Evolutionary conservation across 2,329 filamentous ascomycete genomes (phyloP).

Genomic region (Passalora sequoiae): DNA sequence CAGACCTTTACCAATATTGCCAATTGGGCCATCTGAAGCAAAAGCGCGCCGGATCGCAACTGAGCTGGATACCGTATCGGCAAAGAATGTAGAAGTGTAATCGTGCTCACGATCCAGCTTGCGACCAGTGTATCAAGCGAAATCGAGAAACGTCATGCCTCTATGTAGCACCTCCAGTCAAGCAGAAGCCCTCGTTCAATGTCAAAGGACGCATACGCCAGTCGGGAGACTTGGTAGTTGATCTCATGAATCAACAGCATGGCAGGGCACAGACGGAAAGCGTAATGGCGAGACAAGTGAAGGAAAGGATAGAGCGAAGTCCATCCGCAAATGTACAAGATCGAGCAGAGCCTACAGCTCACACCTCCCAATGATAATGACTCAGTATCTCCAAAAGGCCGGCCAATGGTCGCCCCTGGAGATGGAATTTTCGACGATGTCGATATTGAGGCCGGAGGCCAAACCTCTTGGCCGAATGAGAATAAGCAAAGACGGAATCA

Average conservation of each 20-base stretch:
- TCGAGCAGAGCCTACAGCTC: constrained; percentile 14
- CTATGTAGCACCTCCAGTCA: constrained; percentile 32
- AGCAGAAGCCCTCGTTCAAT: constrained; percentile 31
- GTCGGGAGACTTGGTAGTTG: constrained; percentile 33
- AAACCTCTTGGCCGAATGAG: constrained; percentile 77
- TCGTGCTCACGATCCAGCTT: constrained; percentile 30
- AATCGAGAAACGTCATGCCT: constrained; percentile 28
- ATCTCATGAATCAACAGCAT: constrained; percentile 34
- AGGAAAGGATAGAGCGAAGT: too few relatives aligned
- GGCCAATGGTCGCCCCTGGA: constrained; percentile 4
- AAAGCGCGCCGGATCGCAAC: constrained; percentile 35
- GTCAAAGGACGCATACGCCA: constrained; percentile 35
- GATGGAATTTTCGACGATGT: constrained; percentile 38
- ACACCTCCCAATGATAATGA: constrained; percentile 31
- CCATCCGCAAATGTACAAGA: too few relatives aligned
- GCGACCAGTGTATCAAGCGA: constrained; percentile 37
- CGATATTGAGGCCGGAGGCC: constrained; percentile 43
- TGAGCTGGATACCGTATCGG: constrained; percentile 35
- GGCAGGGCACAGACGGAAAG: too few relatives aligned
- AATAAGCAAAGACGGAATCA: constrained; percentile 67
- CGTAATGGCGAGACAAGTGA: too few relatives aligned
- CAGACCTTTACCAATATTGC: constrained; percentile 14
- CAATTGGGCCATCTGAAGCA: constrained; percentile 28
- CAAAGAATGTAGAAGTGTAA: constrained; percentile 37
- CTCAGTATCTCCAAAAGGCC: constrained; percentile 8